These are phyloP conservation scores for Podospora tetraspora DNA, from an alignment of 495 filamentous ascomycete genomes.

Conservation along the genomic window DNA sequence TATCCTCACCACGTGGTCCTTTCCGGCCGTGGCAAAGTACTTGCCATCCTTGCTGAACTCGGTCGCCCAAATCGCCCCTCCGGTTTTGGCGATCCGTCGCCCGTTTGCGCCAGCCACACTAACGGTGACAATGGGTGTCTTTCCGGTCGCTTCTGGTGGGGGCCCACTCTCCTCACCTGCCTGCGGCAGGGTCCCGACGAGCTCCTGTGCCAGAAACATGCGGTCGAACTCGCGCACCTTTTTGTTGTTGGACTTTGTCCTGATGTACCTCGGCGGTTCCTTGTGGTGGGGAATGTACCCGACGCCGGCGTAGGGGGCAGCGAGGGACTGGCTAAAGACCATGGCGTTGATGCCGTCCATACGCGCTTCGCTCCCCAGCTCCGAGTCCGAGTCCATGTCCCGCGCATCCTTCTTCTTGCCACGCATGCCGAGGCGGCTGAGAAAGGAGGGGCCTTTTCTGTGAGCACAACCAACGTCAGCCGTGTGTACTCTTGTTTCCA, in stretches of 20 bases:
- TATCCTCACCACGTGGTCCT: slow-evolving; percentile 78
- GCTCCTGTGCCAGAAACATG: slow-evolving; percentile 86
- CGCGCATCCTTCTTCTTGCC: slow-evolving; percentile 59
- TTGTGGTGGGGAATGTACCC: slow-evolving; percentile 86
- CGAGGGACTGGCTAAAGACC: slow-evolving; percentile 55
- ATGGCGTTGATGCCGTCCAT: slow-evolving; percentile 75
- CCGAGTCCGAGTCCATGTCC: slow-evolving; percentile 65
- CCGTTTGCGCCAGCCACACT: slow-evolving; percentile 37
- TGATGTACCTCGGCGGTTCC: slow-evolving; percentile 86
- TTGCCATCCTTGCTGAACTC: slow-evolving; percentile 91
- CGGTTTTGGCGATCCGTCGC: slow-evolving; percentile 29
- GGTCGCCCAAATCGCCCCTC: slow-evolving; percentile 79
- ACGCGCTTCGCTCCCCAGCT: slow-evolving; percentile 58
- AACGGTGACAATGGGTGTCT: slow-evolving; percentile 32
- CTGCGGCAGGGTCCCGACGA: slow-evolving; percentile 47
- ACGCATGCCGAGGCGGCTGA: slow-evolving; percentile 74
- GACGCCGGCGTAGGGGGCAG: slow-evolving; percentile 60
- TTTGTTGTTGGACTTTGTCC: slow-evolving; percentile 75
- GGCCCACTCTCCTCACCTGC: slow-evolving; percentile 8
- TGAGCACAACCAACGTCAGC: slow-evolving; percentile 9
- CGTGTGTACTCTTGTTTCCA: background rate
- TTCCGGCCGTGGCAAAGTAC: slow-evolving; percentile 83
- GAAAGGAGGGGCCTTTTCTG: slow-evolving; percentile 75
- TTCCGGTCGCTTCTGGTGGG: slow-evolving; percentile 6
- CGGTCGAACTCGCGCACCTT: slow-evolving; percentile 76